Evolutionary conservation across 176 grass and related monocot species (phyloP), one percentile per base, ranked within the genome.

Genomic region (Oryza officinalis): DNA sequence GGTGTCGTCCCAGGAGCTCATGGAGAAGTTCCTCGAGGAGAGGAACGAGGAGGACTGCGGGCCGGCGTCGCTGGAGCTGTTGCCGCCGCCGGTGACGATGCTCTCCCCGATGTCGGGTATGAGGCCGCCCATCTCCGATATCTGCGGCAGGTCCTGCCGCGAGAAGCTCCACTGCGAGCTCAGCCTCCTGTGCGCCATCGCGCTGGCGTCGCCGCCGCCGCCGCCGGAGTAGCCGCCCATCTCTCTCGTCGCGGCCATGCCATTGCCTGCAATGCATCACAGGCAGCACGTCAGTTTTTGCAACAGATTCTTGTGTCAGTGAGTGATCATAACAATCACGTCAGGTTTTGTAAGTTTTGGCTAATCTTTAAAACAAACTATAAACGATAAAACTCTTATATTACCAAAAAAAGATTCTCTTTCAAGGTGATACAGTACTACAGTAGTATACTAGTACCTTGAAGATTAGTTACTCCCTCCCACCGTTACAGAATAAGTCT

Each of bases 1-100:
- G 76, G 85, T 85, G 76, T 99, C 93, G 61, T 99, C 93, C 97
- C 97, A 99, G 15, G 97, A 92, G 80, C 89, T 85, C 43, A 95
- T 78, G 8, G 91, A 91, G 81, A 96, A 99, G 82, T 74, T 88
- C 64, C 85, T 80, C 31, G 93, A 90, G 22, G 93, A 90, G 22
- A 92, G 77, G 80, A 86, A 86, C 28, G 88, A 90, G 31, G 88
- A 90, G 8, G 91, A 72, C 64, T 85, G 91, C 27, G 80, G 69
- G 17, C 49, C 86, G 25, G 65, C 40, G 6, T 92, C 90, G 74
- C 86, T 82, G 18, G 93, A 90, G 79, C 79, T 83, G 72, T 87
- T 90, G 67, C 33, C 33, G 27, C 81, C 25, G 69, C 74, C 86
- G 32, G 67, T 63, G 69, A 80, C 81, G 88, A 80, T 84, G 88